Evolutionary conservation across 176 grass and related monocot species (phyloP).

Genomic region (Miscanthus lutarioriparius): DNA sequence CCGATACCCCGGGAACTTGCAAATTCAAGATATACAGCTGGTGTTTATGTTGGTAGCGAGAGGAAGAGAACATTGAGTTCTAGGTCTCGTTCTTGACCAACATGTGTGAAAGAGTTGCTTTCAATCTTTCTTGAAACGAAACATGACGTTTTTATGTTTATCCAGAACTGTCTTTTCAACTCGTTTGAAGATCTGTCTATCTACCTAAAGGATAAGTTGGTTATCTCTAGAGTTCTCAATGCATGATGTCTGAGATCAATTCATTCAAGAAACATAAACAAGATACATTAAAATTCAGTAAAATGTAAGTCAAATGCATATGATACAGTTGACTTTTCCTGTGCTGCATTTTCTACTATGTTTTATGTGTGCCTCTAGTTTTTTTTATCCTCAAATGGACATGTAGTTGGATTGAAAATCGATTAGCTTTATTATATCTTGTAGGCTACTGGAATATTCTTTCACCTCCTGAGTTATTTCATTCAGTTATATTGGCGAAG

Average conservation of each 20-base stretch:
- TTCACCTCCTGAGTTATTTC: background rate
- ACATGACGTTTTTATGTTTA: conserved; percentile 6
- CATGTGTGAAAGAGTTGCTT: conserved; percentile 6
- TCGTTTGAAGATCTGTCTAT: conserved; percentile 5
- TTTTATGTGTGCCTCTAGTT: background rate
- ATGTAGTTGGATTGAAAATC: background rate
- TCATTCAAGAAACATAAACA: conserved; percentile 23
- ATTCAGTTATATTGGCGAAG: conserved; percentile 1
- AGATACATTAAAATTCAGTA: conserved; percentile 9
- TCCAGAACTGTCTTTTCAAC: conserved; percentile 7
- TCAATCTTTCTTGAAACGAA: conserved; percentile 30
- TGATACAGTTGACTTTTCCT: conserved; percentile 21
- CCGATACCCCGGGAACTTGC: conserved; percentile 68
- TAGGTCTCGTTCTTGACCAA: conserved; percentile 29
- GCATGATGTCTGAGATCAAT: conserved; percentile 2
- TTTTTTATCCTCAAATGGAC: background rate
- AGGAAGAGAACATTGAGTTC: conserved; percentile 69
- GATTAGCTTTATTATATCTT: background rate
- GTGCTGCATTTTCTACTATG: background rate
- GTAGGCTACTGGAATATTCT: background rate
- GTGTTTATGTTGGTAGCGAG: conserved; percentile 29
- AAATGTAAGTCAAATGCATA: conserved; percentile 29
- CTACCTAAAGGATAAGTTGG: background rate
- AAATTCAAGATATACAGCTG: conserved; percentile 52
- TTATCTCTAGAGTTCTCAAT: conserved; percentile 12